Evolutionary conservation across 192 early-diverging fungal species (phyloP), one percentile per base, ranked within the genome.

Genomic region (Phlyctochytrium arcticum): DNA sequence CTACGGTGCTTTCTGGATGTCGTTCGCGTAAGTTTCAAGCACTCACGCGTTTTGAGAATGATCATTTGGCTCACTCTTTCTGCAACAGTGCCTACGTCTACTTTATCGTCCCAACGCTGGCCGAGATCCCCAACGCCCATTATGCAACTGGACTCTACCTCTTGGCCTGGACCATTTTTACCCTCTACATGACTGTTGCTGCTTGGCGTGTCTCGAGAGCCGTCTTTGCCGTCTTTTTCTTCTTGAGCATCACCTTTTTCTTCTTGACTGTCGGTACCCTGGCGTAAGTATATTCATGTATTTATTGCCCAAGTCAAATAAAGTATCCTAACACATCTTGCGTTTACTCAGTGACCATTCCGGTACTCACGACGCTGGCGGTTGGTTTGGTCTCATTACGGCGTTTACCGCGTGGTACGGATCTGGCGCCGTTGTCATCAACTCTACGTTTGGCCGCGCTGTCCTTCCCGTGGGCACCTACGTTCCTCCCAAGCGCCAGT

Each of bases 391-490:
- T 48, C 62, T 90, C 24, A 73, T 89, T 57, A 90, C 90, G 23
- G 83, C 90, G 7, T 48, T 88, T 15, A 78, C 87, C 60, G 90
- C 87, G 50, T 92, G 86, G 87, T 92, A 92, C 68, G 37, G 19
- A 17, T 50, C 26, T 24, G 59, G 47, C 17, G 56, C 56, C 2
- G 56, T 57, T 17, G 36, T 37, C 36, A 57, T 57, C 56, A 57
- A 57, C 36, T 39, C 56, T 44, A 36, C 56, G 15, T 36, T 21
- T 36, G 56, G 56, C 15, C 15, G 15, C 15, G 56, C 35, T 4
- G 56, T 57, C 36, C 26, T 32, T 10, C 56, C 56, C 15, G 35
- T 57, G 4, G 56, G 56, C n/a, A 33, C 56, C 3, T 53, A 53
- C 50, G 50, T 53, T 4, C 50, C 5, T 30, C 50, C 5, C 4